Percentiles rank a stretch among this genome's conserved stretches.
Conservation (phyloP, 164 flowering plant species). For the Euptelea pleiosperma region DNA sequence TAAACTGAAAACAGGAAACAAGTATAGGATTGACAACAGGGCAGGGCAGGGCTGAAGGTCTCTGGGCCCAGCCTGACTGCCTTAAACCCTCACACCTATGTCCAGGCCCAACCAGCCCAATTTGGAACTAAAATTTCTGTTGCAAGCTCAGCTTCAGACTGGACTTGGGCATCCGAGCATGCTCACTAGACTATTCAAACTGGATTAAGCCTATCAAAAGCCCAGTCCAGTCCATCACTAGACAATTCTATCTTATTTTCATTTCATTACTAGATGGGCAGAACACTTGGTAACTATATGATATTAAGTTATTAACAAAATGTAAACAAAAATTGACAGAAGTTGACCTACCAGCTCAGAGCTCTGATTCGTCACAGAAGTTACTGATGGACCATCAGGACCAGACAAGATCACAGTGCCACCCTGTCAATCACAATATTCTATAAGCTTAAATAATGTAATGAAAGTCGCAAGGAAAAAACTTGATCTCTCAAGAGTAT, state of each 20-base stretch:
- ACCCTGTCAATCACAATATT: constrained; percentile 60
- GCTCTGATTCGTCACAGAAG: constrained; percentile 78
- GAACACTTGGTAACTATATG: too few species aligned
- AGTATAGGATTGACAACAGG: not conserved
- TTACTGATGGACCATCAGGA: constrained; percentile 91
- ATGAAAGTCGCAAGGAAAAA: not conserved
- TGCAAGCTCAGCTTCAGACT: too few species aligned
- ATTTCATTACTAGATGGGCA: too few species aligned
- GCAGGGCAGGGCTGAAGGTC: too few species aligned
- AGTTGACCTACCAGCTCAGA: constrained; percentile 75
- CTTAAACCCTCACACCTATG: not conserved
- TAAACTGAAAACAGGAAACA: not conserved
- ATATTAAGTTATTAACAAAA: too few species aligned
- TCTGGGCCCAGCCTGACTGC: not conserved
- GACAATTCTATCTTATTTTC: too few species aligned
- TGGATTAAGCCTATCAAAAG: too few species aligned
- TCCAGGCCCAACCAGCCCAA: too few species aligned
- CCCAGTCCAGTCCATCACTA: too few species aligned
- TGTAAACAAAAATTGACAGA: not conserved
- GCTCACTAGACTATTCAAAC: too few species aligned
- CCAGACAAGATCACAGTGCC: constrained; percentile 90
- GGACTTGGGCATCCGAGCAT: too few species aligned
- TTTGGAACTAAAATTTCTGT: too few species aligned
- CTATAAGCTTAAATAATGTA: not conserved
- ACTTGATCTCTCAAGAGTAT: not conserved